These are phyloP conservation scores for Hypericum perforatum DNA, from an alignment of 345 rosid genomes.

Conservation along the genomic window DNA sequence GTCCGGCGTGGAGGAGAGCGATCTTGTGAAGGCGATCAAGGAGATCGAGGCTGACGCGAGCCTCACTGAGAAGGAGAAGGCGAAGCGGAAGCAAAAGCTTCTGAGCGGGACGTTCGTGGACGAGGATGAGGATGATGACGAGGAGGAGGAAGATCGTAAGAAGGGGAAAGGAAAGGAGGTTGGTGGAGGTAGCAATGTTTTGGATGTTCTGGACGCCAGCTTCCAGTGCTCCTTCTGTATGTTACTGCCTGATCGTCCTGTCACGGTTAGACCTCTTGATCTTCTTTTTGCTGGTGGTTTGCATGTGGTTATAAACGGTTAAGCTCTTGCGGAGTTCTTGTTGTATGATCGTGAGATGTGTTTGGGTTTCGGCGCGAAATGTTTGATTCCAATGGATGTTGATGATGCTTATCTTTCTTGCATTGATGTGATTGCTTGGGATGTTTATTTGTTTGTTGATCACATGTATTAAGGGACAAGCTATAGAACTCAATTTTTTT, in stretches of 20 bases:
- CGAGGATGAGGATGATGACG: too few relatives aligned
- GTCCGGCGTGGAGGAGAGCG: neutral
- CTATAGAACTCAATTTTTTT: too few relatives aligned
- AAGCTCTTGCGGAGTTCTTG: too few relatives aligned
- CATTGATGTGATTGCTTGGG: too few relatives aligned
- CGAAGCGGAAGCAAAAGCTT: conserved; percentile 40
- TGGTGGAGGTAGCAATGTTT: conserved; percentile 15
- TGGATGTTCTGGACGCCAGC: conserved; percentile 25
- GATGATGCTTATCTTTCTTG: too few relatives aligned
- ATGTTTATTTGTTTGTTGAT: too few relatives aligned
- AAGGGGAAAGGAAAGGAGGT: neutral
- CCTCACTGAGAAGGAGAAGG: conserved; percentile 45
- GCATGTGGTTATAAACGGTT: too few relatives aligned
- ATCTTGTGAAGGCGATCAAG: conserved; percentile 32
- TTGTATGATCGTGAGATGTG: too few relatives aligned
- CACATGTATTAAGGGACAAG: too few relatives aligned
- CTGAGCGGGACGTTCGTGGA: too few relatives aligned
- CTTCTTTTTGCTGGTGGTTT: neutral
- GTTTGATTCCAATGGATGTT: too few relatives aligned
- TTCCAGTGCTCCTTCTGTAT: conserved; percentile 51
- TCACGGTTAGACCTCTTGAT: conserved; percentile 35
- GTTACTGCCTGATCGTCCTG: conserved; percentile 62
- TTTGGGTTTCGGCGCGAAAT: too few relatives aligned
- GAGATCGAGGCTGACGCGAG: conserved; percentile 41
- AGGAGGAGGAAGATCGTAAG: neutral